phyloP scores from a whole-genome alignment of 1,139 yeast genomes.

The Yamadazyma jaroonii region DNA sequence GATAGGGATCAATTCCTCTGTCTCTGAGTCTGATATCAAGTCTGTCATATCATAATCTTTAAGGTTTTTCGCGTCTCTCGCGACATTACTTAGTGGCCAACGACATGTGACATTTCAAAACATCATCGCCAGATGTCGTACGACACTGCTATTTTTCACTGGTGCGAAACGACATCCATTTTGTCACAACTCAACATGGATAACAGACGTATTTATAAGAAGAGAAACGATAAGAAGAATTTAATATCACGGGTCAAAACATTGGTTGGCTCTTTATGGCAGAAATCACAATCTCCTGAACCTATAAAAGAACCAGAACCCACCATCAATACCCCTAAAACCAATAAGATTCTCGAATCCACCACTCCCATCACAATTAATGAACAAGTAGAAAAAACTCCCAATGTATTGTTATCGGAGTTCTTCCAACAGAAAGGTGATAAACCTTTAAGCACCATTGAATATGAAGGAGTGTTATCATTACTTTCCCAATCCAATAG shows the following conservation, averaged over 20 bases:
- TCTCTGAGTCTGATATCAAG: conserved; percentile 15
- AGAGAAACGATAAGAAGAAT: conserved; percentile 13
- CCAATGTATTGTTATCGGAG: conserved; percentile 61
- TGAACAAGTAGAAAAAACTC: conserved; percentile 11
- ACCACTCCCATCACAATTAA: conserved; percentile 2
- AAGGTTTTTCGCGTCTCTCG: too few relatives aligned
- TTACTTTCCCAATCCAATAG: conserved; percentile 27
- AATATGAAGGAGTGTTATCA: conserved; percentile 82
- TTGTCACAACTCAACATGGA: conserved; percentile 30
- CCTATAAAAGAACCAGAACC: neutral
- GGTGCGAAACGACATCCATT: too few relatives aligned
- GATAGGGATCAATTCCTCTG: conserved; percentile 7
- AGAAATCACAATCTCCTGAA: conserved; percentile 2
- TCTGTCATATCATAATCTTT: conserved; percentile 10
- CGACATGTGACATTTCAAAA: too few relatives aligned
- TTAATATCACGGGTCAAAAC: conserved; percentile 31
- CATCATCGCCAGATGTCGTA: too few relatives aligned
- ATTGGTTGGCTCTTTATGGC: conserved; percentile 18
- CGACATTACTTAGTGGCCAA: too few relatives aligned
- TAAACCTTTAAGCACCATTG: conserved; percentile 69
- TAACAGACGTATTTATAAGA: conserved; percentile 37
- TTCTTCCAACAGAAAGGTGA: conserved; percentile 80
- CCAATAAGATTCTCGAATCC: conserved; percentile 1
- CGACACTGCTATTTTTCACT: too few relatives aligned
- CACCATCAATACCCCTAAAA: conserved; percentile 1